phyloP scores from a whole-genome alignment of 2,329 filamentous ascomycete species.

The Sarocladium brachiariae region DNA sequence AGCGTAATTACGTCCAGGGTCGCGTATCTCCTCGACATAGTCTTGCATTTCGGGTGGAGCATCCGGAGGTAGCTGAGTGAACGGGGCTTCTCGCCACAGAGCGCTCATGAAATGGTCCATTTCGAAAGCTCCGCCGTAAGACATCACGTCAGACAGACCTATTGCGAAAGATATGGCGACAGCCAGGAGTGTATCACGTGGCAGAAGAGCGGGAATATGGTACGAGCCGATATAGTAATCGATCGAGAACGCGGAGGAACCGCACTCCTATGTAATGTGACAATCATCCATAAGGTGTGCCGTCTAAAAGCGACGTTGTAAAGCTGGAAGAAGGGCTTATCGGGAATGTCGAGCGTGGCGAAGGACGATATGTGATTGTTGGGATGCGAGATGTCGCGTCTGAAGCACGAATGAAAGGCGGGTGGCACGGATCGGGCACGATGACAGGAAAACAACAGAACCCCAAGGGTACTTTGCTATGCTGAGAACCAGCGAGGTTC shows the following conservation, averaged over 20 bases:
- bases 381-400: no score
- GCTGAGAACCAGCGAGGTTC: no score
- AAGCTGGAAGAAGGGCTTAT: no score
- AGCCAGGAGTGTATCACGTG: not conserved
- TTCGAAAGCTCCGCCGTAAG: not conserved
- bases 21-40: constrained; percentile 51
- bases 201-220: not conserved
- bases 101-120: constrained; percentile 36
- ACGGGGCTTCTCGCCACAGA: constrained; percentile 55
- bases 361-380: no score
- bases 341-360: no score
- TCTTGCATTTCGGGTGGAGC: constrained; percentile 52
- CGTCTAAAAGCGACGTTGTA: no score
- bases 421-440: no score
- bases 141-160: not conserved
- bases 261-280: not conserved
- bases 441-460: no score
- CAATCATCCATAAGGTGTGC: not conserved
- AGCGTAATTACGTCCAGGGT: constrained; percentile 53
- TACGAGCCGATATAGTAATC: not conserved
- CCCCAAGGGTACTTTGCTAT: no score
- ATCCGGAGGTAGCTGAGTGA: constrained; percentile 52
- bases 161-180: not conserved
- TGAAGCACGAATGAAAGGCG: no score
- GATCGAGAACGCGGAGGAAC: not conserved